phyloP scores from a whole-genome alignment of 805 yeast genomes.

The Ogataea nitratoaversa region DNA sequence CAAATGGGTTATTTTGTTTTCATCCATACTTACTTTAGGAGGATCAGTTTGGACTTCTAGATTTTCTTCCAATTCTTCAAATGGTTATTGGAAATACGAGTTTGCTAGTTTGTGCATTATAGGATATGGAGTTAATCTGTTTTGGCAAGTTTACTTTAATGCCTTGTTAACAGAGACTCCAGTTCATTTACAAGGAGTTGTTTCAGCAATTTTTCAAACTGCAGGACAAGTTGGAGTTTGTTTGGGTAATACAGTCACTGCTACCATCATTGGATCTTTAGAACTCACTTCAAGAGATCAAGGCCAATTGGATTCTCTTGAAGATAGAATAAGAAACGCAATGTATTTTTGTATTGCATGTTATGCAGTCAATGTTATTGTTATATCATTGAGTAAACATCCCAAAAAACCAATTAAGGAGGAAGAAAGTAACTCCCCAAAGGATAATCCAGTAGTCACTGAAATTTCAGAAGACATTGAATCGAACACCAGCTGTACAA shows the following conservation, averaged over 20 bases:
- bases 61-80: too few species aligned
- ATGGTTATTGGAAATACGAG: too few species aligned
- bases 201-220: conserved; percentile 35
- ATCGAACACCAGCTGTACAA: too few species aligned
- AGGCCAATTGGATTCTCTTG: too few species aligned
- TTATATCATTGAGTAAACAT: too few species aligned
- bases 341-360: not conserved
- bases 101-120: too few species aligned
- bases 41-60: conserved; percentile 18
- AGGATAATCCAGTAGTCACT: too few species aligned
- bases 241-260: conserved; percentile 25
- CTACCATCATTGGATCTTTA: conserved; percentile 24
- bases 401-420: too few species aligned
- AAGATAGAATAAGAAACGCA: not conserved
- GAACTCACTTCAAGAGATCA: not conserved
- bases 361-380: not conserved
- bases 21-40: conserved; percentile 5
- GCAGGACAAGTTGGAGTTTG: conserved; percentile 32
- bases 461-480: too few species aligned
- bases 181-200: conserved; percentile 36
- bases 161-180: conserved; percentile 33
- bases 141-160: conserved; percentile 31
- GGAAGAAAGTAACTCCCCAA: too few species aligned
- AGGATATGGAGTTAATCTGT: too few species aligned
- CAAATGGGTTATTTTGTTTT: conserved; percentile 11